Conservation (phyloP, 345 rosid species). For the Cardamine chenopodiifolia region DNA sequence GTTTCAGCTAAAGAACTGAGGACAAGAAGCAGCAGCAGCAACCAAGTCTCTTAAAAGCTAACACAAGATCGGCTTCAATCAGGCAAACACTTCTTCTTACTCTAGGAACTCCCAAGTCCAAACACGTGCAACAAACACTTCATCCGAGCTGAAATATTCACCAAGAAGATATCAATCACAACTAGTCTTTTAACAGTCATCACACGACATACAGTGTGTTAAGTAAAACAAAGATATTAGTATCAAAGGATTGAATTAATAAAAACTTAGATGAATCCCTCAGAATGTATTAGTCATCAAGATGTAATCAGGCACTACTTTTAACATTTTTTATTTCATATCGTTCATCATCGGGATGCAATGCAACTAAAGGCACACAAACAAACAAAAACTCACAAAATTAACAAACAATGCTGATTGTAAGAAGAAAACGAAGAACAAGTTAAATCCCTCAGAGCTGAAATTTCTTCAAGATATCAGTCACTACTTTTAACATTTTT, state of each 20-base stretch:
- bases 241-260: neutral
- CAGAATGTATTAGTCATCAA: neutral
- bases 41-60: neutral
- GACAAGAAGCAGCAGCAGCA: neutral
- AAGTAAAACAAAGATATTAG: neutral
- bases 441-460: neutral
- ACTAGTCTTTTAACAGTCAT: neutral
- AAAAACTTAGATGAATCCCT: neutral
- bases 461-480: neutral
- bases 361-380: neutral
- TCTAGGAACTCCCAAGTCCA: neutral
- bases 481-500: constrained; percentile 10
- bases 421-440: neutral
- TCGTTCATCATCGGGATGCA: neutral
- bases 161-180: neutral
- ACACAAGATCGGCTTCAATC: neutral
- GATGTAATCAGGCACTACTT: neutral
- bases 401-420: neutral
- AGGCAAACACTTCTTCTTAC: neutral
- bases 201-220: neutral
- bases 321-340: neutral
- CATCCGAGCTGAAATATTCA: neutral
- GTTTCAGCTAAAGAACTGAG: neutral
- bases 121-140: neutral
- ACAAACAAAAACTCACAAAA: neutral